Percentiles rank a stretch among this genome's conserved stretches.
Conservation (phyloP, 2,329 filamentous ascomycete genomes). For the Dothistroma pini region DNA sequence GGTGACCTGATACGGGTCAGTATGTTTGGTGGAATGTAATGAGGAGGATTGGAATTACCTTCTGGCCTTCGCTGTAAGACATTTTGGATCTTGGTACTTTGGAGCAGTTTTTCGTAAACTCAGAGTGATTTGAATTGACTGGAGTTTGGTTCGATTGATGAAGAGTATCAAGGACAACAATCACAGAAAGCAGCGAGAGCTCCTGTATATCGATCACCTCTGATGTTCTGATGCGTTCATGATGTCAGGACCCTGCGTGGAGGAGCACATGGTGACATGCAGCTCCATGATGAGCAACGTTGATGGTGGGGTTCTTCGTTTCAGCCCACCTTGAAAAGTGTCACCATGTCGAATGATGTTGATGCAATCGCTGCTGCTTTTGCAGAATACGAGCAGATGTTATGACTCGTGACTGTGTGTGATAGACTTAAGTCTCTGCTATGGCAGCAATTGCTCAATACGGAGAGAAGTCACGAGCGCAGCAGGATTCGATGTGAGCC, state of each 20-base stretch:
- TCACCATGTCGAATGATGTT: not conserved
- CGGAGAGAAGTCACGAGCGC: not conserved
- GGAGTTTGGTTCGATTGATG: not conserved
- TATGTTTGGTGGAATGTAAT: not conserved
- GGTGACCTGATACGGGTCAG: not conserved
- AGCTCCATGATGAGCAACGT: not conserved
- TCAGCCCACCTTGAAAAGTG: not conserved
- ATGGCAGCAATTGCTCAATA: not conserved
- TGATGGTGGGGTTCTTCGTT: not conserved
- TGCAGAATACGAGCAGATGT: not conserved
- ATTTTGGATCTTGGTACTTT: not conserved
- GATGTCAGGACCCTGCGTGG: not conserved
- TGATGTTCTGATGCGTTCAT: not conserved
- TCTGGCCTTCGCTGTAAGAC: not conserved
- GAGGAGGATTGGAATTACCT: not conserved
- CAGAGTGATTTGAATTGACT: not conserved
- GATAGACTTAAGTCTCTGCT: not conserved
- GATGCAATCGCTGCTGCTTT: not conserved
- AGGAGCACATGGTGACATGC: not conserved
- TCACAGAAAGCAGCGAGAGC: not conserved
- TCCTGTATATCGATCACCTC: not conserved
- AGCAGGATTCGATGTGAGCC: not conserved
- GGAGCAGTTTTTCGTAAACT: not conserved
- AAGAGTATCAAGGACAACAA: not conserved
- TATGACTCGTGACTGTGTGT: not conserved